Evolutionary conservation across 305 asterid genomes (phyloP), one percentile per base, ranked within the genome.

Genomic region (Fraxinus velutina): DNA sequence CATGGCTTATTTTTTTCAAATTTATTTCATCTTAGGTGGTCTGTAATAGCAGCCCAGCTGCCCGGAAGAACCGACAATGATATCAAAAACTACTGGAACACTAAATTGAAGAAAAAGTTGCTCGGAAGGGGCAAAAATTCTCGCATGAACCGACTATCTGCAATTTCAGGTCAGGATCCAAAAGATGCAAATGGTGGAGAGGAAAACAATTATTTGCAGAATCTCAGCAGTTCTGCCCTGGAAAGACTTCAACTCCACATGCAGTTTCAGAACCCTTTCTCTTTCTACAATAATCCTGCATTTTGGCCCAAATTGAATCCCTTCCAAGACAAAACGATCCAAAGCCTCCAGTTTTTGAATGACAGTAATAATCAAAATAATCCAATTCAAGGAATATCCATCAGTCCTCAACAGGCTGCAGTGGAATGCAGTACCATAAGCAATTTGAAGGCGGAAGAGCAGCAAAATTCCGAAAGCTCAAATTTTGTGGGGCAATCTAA

Each of bases 51-150:
- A 70, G 95, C 96, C 9, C 95, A 91, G 79, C 82, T 93, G 70
- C 97, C 97, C 0, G 97, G 97, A 77, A 93, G 97, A 83, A 93
- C 97, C 1, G 97, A 93, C 37, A 93, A 93, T 5, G 97, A 93
- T 72, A 93, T 93, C 86, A 93, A 92, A 85, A 93, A 93, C 86
- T 93, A 93, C 81, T 93, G 97, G 97, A 93, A 93, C 88, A 91
- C 94, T 0, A 82, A 92, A 79, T 83, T 93, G 87, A 93, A 93
- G 89, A 92, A 93, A 68, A 92, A 93, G 76, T 29, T 93, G 75
- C 87, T 93, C 0, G 97, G 97, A 55, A 81, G 93, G 85, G 88
- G 97, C 27, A 90, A 91, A 74, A 92, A 87, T 34, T 74, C 93
- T 0, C 88, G 76, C 75, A 8, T 47, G 71, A 90, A 77, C 22